phyloP scores from a whole-genome alignment of 345 rosid species.

The Euphorbia peplus region DNA sequence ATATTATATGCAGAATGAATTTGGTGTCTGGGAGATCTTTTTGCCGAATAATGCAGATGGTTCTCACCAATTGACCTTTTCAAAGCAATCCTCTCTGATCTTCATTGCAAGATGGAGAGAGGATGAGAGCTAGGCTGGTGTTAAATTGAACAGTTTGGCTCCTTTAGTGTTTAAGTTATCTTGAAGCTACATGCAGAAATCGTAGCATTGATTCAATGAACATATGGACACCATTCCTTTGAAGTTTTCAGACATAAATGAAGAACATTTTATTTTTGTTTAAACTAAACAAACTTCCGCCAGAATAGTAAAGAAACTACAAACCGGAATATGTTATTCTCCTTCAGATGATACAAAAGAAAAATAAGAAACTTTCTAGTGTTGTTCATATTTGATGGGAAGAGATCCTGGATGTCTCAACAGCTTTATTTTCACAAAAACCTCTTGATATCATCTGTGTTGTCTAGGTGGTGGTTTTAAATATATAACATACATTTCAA shows the following conservation, averaged over 20 bases:
- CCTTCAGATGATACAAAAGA: neutral
- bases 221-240: neutral
- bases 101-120: neutral
- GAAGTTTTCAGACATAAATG: neutral
- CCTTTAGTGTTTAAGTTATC: neutral
- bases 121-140: neutral
- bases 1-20: constrained; percentile 57
- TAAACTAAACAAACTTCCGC: neutral
- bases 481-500: neutral
- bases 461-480: neutral
- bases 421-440: neutral
- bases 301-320: neutral
- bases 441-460: neutral
- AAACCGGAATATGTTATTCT: neutral
- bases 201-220: neutral
- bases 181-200: neutral
- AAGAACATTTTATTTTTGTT: neutral
- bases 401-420: neutral
- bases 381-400: neutral
- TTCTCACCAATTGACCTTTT: constrained; percentile 46
- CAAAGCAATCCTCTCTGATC: neutral
- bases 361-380: neutral
- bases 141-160: neutral
- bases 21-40: constrained; percentile 96
- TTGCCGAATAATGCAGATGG: constrained; percentile 91